A percentile compares a stretch with the other conserved stretches of the same genome.
phyloP scores from a whole-genome alignment of 2,329 filamentous ascomycete genomes.

The Gnomoniopsis smithogilvyi region DNA sequence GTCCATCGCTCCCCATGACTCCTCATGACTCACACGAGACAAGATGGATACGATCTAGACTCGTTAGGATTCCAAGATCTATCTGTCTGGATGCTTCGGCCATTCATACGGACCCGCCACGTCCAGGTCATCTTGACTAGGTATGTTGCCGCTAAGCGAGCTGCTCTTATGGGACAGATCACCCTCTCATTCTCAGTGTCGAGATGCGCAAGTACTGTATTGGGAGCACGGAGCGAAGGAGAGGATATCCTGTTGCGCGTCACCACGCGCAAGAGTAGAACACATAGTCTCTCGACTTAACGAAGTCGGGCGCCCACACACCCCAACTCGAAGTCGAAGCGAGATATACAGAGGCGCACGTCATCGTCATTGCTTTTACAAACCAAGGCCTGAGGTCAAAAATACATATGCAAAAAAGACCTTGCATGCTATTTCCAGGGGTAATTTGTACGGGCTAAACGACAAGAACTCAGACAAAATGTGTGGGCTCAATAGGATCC shows the following conservation, averaged over 20 bases:
- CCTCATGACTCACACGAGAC: neutral
- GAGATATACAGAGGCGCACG: neutral
- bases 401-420: neutral
- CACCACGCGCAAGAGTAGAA: neutral
- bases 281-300: neutral
- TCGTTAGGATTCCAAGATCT: too few relatives aligned
- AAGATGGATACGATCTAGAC: neutral
- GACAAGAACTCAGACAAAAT: neutral
- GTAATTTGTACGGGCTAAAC: neutral
- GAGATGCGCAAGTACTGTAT: neutral
- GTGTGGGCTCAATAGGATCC: constrained; percentile 4
- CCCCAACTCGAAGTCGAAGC: neutral
- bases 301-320: neutral
- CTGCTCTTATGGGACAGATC: neutral
- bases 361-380: neutral
- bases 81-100: neutral
- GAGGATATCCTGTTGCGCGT: neutral
- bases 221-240: neutral
- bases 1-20: neutral
- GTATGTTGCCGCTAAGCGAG: too few relatives aligned
- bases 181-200: neutral
- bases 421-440: neutral
- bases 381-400: neutral
- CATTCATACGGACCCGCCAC: neutral
- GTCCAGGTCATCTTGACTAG: too few relatives aligned